Evolutionary conservation across 352 stramenopile species (phyloP), one percentile per base, ranked within the genome.

Genomic region (Globisporangium parvum): DNA sequence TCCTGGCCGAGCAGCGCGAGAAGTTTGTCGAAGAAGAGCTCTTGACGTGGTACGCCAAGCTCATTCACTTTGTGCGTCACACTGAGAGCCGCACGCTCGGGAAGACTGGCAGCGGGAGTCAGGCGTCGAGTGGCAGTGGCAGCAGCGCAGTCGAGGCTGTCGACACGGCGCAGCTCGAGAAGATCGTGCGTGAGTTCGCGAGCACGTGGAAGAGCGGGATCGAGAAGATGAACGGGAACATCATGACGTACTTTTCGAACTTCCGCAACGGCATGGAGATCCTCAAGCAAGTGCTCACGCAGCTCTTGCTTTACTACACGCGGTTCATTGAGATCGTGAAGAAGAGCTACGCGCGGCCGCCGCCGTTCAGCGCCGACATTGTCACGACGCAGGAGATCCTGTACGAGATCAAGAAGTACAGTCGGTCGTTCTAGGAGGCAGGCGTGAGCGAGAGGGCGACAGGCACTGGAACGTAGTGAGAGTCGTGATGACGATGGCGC

Each of bases 251-350:
- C 63, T 99, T 99, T 72, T 96, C 94, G 37, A 99, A 99, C 71
- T 98, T 98, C 73, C 84, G 91, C 31, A 99, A 99, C 67, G 96
- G 95, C 37, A 99, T 98, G 94, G 97, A 99, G 61, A 98, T 99
- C 66, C 80, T 99, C 33, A 99, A 99, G 73, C 96, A 98, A 76
- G 95, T 98, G 28, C 73, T 99, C 47, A 99, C 96, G 47, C 96
- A 99, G 65, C 66, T 99, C 18, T 77, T 99, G 24, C 76, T 99
- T 1, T 99, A 99, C 78, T 99, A 99, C 76, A 99, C 96, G 53
- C 81, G 96, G 5, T 99, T 99, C 70, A 91, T 98, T 59, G 95
- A 98, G 70, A 86, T 98, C 21, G 84, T 98, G 59, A 96, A 97
- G 60, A 97, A 96, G 59, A 88, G 87, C 51, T 98, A 82, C 71